Evolutionary conservation across 192 early-diverging fungal genomes (phyloP).

Genomic region (Jimgerdemannia flammicorona): DNA sequence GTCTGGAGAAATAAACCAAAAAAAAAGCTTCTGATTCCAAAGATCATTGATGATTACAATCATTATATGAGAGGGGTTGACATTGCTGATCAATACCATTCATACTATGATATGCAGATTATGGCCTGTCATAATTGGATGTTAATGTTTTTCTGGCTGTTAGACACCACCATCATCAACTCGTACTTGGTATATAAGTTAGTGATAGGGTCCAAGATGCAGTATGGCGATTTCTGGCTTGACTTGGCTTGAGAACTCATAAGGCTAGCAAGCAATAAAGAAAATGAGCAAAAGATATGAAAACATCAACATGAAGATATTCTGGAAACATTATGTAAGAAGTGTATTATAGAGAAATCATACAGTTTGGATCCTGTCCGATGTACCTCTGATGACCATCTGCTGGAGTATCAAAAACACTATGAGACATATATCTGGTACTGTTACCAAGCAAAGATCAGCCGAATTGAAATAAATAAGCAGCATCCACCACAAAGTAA

Average conservation of each 20-base stretch:
- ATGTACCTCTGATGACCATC: neutral
- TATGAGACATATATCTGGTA: neutral
- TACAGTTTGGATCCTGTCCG: neutral
- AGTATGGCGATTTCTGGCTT: neutral
- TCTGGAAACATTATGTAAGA: neutral
- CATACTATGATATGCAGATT: constrained; percentile 19
- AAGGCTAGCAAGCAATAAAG: neutral
- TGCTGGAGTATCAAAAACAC: neutral
- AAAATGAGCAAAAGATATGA: neutral
- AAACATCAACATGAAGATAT: neutral
- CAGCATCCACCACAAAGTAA: neutral
- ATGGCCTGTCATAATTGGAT: constrained; percentile 20
- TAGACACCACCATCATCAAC: neutral
- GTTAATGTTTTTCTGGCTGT: neutral
- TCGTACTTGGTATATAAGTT: neutral
- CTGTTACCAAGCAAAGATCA: neutral
- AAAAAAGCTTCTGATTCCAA: neutral
- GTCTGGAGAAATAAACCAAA: neutral
- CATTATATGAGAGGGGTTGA: constrained; percentile 22
- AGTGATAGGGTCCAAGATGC: neutral
- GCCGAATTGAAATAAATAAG: neutral
- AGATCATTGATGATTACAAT: constrained; percentile 21
- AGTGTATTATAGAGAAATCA: neutral
- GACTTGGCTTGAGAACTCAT: neutral
- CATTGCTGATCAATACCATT: constrained; percentile 21